Evolutionary conservation across 1,284 basidiomycete species (phyloP).

Genomic region (Apiotrichum montevideense): DNA sequence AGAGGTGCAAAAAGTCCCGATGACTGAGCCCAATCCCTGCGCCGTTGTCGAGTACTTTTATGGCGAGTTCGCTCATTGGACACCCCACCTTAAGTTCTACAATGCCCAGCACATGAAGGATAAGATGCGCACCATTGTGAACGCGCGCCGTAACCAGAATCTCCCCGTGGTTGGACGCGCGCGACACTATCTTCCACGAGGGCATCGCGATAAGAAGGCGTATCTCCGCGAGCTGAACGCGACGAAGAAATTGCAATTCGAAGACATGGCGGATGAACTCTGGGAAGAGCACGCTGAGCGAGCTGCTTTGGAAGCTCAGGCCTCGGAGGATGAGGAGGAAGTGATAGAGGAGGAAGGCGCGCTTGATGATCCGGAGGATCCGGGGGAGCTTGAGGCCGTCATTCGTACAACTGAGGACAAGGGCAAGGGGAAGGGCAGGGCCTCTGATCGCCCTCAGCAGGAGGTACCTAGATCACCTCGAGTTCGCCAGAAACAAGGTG

Average conservation of each 20-base stretch:
- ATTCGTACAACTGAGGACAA: no score
- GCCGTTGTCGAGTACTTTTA: slow-evolving; percentile 29
- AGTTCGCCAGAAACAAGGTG: no score
- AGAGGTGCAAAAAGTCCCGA: slow-evolving; percentile 33
- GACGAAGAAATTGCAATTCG: background rate
- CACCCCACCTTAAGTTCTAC: slow-evolving; percentile 19
- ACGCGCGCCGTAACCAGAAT: slow-evolving; percentile 15
- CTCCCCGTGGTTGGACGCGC: slow-evolving; percentile 26
- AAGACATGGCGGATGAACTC: no score
- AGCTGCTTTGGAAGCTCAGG: slow-evolving; percentile 6
- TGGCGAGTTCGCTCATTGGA: slow-evolving; percentile 26
- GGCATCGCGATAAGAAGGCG: slow-evolving; percentile 1
- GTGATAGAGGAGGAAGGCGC: slow-evolving; percentile 32
- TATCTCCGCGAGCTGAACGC: slow-evolving; percentile 10
- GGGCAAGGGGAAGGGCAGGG: no score
- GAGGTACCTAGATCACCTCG: no score
- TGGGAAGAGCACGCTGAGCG: background rate
- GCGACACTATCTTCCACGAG: slow-evolving; percentile 21
- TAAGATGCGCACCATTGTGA: slow-evolving; percentile 30
- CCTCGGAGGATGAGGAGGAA: slow-evolving; percentile 26
- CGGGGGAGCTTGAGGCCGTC: slow-evolving; percentile 7
- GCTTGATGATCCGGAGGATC: slow-evolving; percentile 33
- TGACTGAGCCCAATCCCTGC: slow-evolving; percentile 25
- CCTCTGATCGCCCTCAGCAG: no score
- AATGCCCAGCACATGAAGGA: slow-evolving; percentile 41